Evolutionary conservation across 805 yeast species (phyloP).

Genomic region (Torulaspora franciscae): DNA sequence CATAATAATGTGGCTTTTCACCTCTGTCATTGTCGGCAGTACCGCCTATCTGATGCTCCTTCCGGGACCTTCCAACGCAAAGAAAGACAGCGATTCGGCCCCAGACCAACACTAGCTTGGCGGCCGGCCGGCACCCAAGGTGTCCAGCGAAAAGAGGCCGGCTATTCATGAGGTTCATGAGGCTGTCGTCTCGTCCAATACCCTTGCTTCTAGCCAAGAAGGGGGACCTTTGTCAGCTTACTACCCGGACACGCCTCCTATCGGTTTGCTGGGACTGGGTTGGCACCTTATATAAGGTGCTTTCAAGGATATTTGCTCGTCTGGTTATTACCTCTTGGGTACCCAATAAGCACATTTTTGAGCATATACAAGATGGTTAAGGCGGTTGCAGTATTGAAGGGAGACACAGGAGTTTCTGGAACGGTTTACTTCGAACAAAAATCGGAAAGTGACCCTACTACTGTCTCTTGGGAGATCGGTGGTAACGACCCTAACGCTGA

Average conservation of each 20-base stretch:
- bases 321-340: background rate
- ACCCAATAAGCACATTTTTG: background rate
- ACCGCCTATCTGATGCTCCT: conserved; percentile 23
- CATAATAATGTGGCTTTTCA: conserved; percentile 33
- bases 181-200: background rate
- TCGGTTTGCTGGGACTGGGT: background rate
- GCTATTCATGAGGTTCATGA: too few species aligned
- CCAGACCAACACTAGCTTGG: background rate
- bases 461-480: conserved; percentile 77
- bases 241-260: background rate
- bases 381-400: conserved; percentile 91
- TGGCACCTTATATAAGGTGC: background rate
- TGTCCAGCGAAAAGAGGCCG: background rate
- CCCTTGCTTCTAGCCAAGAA: background rate
- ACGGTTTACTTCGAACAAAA: conserved; percentile 81
- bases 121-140: background rate
- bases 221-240: background rate
- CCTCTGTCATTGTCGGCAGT: conserved; percentile 28
- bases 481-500: conserved; percentile 86
- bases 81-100: background rate
- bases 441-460: conserved; percentile 75
- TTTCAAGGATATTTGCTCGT: conserved; percentile 4
- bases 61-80: conserved; percentile 1
- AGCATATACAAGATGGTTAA: conserved; percentile 29
- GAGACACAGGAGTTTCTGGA: conserved; percentile 88